Evolutionary conservation across 805 yeast species (phyloP).

Genomic region (Hyphopichia homilentoma): DNA sequence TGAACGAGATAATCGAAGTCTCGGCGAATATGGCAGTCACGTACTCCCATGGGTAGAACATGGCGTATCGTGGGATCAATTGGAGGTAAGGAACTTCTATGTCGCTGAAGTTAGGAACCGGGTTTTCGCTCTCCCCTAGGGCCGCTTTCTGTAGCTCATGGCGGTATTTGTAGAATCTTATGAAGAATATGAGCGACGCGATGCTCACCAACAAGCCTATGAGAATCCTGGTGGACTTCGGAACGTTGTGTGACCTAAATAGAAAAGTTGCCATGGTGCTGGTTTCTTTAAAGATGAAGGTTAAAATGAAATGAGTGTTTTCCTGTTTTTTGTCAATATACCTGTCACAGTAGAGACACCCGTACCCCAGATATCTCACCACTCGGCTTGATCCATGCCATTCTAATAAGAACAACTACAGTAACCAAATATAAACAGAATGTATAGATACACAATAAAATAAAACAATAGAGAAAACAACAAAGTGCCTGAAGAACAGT

Average conservation of each 20-base stretch:
- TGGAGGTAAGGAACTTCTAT: conserved; percentile 57
- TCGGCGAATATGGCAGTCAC: conserved; percentile 65
- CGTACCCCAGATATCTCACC: too few relatives aligned
- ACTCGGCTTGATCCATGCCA: too few relatives aligned
- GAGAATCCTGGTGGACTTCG: conserved; percentile 47
- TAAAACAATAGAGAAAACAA: too few relatives aligned
- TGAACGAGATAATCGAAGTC: conserved; percentile 42
- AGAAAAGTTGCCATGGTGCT: conserved; percentile 4
- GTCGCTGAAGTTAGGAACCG: conserved; percentile 24
- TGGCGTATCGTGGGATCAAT: conserved; percentile 55
- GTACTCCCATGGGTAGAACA: conserved; percentile 63
- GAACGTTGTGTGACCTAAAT: conserved; percentile 20
- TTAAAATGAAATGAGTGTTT: too few relatives aligned
- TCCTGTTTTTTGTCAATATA: too few relatives aligned
- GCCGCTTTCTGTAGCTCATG: conserved; percentile 11
- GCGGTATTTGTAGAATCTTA: conserved; percentile 35
- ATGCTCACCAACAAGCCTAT: conserved; percentile 35
- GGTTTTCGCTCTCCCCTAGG: conserved; percentile 8
- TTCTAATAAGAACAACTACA: too few relatives aligned
- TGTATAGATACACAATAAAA: too few relatives aligned
- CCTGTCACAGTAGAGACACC: too few relatives aligned
- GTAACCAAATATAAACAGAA: too few relatives aligned
- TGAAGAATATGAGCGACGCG: conserved; percentile 37
- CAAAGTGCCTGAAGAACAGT: too few relatives aligned
- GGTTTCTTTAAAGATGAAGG: too few relatives aligned